Evolutionary conservation across 208 protist species (phyloP), one percentile per base, ranked within the genome.

Genomic region (Leishmania amazonensis): DNA sequence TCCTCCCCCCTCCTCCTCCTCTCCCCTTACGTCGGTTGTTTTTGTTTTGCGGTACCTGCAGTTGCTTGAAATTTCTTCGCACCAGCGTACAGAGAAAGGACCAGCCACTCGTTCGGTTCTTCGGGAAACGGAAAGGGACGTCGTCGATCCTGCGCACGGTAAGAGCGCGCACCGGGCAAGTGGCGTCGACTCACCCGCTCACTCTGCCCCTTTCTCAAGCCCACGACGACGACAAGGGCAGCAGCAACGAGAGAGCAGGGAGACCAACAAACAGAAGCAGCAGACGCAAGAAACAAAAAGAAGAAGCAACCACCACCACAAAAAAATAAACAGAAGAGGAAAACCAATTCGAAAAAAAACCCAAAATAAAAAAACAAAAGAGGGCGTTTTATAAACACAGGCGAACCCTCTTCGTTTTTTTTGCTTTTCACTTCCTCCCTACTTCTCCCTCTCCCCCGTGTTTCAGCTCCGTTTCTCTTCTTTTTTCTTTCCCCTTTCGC

Each of bases 361-460:
- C 31, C 31, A 35, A 35, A 35, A 35, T 35, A 15, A 71, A 7
- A 7, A 35, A 35, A 35, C 31, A 42, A 47, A 35, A 3, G 68
- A 53, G 9, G 21, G 45, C 15, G 42, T 74, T 53, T 74, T 74
- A 74, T 74, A 74, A 28, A 74, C 70, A 35, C 70, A 54, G 54
- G 38, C 11, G 9, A 19, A 28, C 70, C 70, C 17, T n/a, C 31
- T 76, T 47, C 31, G 17, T 65, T 65, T 81, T 40, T 38, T 76
- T 51, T 45, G 38, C 5, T 51, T 38, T 62, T 28, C 8, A 24
- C 9, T 21, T 24, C 5, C 47, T 35, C 24, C 19, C 71, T 40
- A 47, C 38, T 75, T n/a, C 40, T 73, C 9, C 35, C 42, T 65
- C 28, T 31, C 21, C 35, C 42, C 67, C 45, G 7, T 65, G 53